Conservation (phyloP, 208 protist species). For the Tetramitus jugosus region DNA sequence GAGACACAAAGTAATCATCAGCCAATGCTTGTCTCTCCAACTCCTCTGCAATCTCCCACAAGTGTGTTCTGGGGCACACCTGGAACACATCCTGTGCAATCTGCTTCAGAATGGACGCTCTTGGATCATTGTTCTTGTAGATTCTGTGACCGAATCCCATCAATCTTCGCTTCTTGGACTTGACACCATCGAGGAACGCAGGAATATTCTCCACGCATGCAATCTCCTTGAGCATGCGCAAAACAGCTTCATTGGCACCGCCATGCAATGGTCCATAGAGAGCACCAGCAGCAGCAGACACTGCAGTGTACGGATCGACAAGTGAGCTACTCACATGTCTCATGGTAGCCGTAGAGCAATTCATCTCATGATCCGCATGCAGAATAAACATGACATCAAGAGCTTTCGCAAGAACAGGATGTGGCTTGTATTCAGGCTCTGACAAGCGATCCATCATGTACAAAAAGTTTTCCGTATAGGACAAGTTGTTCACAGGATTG, state of each 20-base stretch:
- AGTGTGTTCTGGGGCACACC: constrained; percentile 21
- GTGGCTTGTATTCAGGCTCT: constrained; percentile 1
- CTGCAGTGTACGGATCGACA: constrained; percentile 38
- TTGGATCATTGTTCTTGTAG: constrained; percentile 66
- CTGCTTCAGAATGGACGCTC: constrained; percentile 50
- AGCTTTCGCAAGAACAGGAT: constrained; percentile 4
- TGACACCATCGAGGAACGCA: constrained; percentile 43
- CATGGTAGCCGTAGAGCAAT: constrained; percentile 60
- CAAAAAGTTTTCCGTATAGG: constrained; percentile 62
- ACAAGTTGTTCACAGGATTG: constrained; percentile 42
- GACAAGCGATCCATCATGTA: constrained; percentile 48
- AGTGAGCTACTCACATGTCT: constrained; percentile 35
- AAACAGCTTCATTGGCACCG: constrained; percentile 46
- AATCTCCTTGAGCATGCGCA: constrained; percentile 60
- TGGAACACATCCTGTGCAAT: constrained; percentile 44
- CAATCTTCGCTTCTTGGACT: constrained; percentile 43
- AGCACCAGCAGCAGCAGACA: constrained; percentile 31
- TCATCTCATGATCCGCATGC: constrained; percentile 60
- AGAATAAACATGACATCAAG: constrained; percentile 23
- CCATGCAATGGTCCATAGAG: constrained; percentile 20
- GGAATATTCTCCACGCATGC: constrained; percentile 42
- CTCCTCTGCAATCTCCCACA: constrained; percentile 53
- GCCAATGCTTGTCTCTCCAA: constrained; percentile 50
- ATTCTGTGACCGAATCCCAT: constrained; percentile 68
- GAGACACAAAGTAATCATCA: constrained; percentile 56